These are phyloP conservation scores for Kockiozyma suomiensis DNA, from an alignment of 805 yeast genomes.

Conservation along the genomic window DNA sequence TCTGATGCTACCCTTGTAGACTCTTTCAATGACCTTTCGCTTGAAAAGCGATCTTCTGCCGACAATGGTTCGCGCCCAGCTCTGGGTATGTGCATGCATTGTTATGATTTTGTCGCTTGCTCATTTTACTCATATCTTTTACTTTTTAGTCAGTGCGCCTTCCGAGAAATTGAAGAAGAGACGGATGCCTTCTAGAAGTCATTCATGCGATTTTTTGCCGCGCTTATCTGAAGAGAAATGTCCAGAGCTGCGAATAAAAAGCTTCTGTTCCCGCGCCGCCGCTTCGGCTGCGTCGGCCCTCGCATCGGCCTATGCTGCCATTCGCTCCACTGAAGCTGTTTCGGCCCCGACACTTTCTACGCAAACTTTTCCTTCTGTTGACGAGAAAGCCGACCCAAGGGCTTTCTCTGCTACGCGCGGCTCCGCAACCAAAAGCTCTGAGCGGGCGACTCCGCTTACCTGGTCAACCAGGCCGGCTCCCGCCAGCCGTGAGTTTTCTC, in stretches of 20 bases:
- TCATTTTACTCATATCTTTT: background rate
- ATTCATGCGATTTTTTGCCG: background rate
- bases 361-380: background rate
- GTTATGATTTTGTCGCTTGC: background rate
- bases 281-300: background rate
- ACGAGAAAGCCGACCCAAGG: background rate
- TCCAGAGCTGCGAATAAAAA: background rate
- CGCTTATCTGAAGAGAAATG: background rate
- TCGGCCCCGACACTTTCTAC: background rate
- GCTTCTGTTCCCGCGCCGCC: background rate
- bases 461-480: too few species aligned
- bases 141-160: background rate
- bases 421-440: too few species aligned
- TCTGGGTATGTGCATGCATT: background rate
- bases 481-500: background rate
- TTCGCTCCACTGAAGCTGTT: background rate
- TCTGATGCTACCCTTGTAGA: slow-evolving; percentile 1
- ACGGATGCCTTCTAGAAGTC: background rate
- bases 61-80: background rate
- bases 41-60: background rate
- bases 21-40: background rate
- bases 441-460: too few species aligned
- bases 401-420: background rate
- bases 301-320: background rate
- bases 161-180: background rate